Percentiles rank a stretch among this genome's conserved stretches.
Evolutionary conservation across 225 moss, liverwort and hornwort species (phyloP).

Genomic region (Physcomitrium patens): DNA sequence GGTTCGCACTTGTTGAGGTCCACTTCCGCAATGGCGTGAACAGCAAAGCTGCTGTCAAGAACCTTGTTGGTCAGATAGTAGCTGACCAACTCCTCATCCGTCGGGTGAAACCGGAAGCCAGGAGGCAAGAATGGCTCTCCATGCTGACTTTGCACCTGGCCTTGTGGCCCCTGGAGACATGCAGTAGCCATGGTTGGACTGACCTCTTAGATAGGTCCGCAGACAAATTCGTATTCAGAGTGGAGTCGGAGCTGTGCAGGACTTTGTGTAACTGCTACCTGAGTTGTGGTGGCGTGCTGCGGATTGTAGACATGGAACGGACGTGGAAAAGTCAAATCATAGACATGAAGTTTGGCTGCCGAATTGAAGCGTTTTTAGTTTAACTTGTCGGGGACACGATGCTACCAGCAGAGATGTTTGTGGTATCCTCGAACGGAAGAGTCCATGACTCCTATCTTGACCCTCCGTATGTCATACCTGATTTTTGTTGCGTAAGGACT

Average conservation of each 20-base stretch:
- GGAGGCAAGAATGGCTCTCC: slow-evolving; percentile 54
- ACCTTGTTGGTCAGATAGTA: slow-evolving; percentile 61
- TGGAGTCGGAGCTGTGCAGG: slow-evolving; percentile 13
- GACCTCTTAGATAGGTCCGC: slow-evolving; percentile 8
- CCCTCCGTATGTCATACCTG: slow-evolving; percentile 41
- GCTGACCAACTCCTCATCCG: slow-evolving; percentile 60
- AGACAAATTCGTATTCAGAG: slow-evolving; percentile 14
- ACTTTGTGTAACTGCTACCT: slow-evolving; percentile 40
- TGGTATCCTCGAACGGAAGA: slow-evolving; percentile 39
- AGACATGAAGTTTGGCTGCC: slow-evolving; percentile 18
- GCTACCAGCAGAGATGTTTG: slow-evolving; percentile 44
- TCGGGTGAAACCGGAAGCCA: slow-evolving; percentile 62
- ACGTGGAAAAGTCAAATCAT: slow-evolving; percentile 23
- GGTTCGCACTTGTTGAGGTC: slow-evolving; percentile 71
- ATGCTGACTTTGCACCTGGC: slow-evolving; percentile 39
- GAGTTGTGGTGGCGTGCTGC: slow-evolving; percentile 25
- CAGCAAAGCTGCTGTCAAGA: slow-evolving; percentile 46
- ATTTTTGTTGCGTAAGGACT: neutral
- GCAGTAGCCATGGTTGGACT: slow-evolving; percentile 36
- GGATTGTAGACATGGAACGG: slow-evolving; percentile 41
- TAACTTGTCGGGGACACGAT: slow-evolving; percentile 19
- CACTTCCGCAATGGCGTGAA: slow-evolving; percentile 59
- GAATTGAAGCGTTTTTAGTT: slow-evolving; percentile 17
- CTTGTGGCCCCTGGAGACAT: slow-evolving; percentile 16
- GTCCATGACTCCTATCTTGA: slow-evolving; percentile 41